These are phyloP conservation scores for Populus hybrid DNA, from an alignment of 441 rosid genomes.

Conservation along the genomic window DNA sequence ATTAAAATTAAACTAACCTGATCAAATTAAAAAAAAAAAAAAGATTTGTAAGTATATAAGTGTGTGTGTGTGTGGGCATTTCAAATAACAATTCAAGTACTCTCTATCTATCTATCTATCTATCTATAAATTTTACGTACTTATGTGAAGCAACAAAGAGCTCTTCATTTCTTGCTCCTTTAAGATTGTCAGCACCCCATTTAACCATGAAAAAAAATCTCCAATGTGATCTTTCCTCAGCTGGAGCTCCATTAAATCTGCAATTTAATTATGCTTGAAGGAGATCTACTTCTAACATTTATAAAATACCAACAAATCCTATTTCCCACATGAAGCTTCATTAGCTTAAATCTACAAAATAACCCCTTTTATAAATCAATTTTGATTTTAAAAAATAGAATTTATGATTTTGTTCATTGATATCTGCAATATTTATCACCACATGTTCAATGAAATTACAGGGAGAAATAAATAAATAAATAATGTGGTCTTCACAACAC, in stretches of 20 bases:
- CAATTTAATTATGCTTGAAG: not conserved
- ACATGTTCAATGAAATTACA: not conserved
- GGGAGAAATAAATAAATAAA: not conserved
- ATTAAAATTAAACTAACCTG: constrained; percentile 56
- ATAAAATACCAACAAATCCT: no score
- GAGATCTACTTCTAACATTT: no score
- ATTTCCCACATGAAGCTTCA: not conserved
- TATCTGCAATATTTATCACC: not conserved
- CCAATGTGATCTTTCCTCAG: constrained; percentile 79
- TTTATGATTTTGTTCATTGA: not conserved
- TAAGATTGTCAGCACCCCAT: constrained; percentile 77
- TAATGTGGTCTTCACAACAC: not conserved
- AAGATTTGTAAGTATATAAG: not conserved
- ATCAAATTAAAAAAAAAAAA: not conserved
- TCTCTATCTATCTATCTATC: no score
- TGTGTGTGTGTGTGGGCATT: no score
- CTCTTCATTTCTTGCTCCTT: constrained; percentile 72
- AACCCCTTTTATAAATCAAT: not conserved
- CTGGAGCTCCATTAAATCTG: constrained; percentile 82
- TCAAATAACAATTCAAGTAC: no score
- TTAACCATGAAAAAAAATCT: constrained; percentile 61
- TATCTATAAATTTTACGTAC: constrained; percentile 26
- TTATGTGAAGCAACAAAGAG: constrained; percentile 85
- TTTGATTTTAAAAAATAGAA: not conserved
- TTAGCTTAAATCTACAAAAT: not conserved